Evolutionary conservation across 768 basidiomycete genomes (phyloP).

Genomic region (Mycena haematopus): DNA sequence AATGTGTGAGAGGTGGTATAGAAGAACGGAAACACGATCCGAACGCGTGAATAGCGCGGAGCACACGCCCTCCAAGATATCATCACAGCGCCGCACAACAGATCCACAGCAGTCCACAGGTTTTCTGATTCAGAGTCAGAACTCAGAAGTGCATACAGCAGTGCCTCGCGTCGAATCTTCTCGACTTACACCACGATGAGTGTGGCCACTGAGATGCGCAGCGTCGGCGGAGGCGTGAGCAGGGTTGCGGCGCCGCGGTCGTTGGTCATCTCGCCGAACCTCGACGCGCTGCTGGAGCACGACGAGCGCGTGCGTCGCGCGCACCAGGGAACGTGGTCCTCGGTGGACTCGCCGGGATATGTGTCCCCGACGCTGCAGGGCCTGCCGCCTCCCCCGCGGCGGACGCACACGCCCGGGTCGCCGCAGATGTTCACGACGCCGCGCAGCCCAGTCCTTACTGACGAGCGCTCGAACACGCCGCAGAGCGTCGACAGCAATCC

Average conservation of each 20-base stretch:
- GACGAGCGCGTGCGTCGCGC: constrained; percentile 55
- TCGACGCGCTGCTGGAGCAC: constrained; percentile 64
- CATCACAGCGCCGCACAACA: too few relatives aligned
- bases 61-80: too few relatives aligned
- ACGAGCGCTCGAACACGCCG: constrained; percentile 19
- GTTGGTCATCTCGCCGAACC: constrained; percentile 62
- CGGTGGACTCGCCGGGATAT: neutral
- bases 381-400: constrained; percentile 43
- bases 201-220: neutral
- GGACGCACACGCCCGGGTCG: constrained; percentile 14
- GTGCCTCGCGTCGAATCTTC: neutral
- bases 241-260: constrained; percentile 23
- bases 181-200: neutral
- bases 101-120: too few relatives aligned
- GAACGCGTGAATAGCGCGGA: too few relatives aligned
- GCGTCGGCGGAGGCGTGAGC: neutral
- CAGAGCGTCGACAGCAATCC: constrained; percentile 41
- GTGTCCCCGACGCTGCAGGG: constrained; percentile 24
- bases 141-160: too few relatives aligned
- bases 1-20: too few relatives aligned
- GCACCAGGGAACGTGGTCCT: constrained; percentile 3
- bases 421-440: constrained; percentile 7
- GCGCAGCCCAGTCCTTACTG: constrained; percentile 3
- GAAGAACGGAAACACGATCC: too few relatives aligned
- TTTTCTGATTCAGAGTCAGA: too few relatives aligned